These are phyloP conservation scores for Fragaria vesca DNA, from an alignment of 306 rosid species.

Conservation along the genomic window DNA sequence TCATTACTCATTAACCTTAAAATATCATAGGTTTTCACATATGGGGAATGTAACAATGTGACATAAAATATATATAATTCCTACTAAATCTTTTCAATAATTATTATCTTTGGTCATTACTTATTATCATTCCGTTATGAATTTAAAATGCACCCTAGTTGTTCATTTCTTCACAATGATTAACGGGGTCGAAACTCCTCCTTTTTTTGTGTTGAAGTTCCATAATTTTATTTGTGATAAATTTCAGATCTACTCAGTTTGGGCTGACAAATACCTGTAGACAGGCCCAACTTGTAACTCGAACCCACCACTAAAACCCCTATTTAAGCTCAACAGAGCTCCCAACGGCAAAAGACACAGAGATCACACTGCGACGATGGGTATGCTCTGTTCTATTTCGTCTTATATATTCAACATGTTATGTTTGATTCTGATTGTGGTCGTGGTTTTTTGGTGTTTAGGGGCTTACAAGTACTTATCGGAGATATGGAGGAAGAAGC, in stretches of 20 bases:
- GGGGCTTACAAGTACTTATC: slow-evolving; percentile 34
- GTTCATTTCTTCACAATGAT: too few relatives aligned
- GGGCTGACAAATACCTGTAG: background rate
- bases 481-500: slow-evolving; percentile 37
- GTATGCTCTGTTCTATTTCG: background rate
- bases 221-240: too few relatives aligned
- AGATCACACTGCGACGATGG: background rate
- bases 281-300: background rate
- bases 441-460: slow-evolving; percentile 7
- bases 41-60: background rate
- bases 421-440: background rate
- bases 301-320: background rate
- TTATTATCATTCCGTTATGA: background rate
- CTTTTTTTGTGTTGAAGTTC: too few relatives aligned
- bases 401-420: background rate
- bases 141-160: too few relatives aligned
- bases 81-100: too few relatives aligned
- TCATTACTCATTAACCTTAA: background rate
- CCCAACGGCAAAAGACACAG: background rate
- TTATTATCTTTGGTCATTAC: too few relatives aligned
- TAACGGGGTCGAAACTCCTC: background rate
- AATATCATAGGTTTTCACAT: background rate
- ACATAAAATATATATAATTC: too few relatives aligned
- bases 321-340: background rate
- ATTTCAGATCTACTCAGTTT: background rate